Percentiles rank a stretch among this genome's conserved stretches.
Evolutionary conservation across 2,329 filamentous ascomycete species (phyloP).

Genomic region (Ophiostoma sp.): DNA sequence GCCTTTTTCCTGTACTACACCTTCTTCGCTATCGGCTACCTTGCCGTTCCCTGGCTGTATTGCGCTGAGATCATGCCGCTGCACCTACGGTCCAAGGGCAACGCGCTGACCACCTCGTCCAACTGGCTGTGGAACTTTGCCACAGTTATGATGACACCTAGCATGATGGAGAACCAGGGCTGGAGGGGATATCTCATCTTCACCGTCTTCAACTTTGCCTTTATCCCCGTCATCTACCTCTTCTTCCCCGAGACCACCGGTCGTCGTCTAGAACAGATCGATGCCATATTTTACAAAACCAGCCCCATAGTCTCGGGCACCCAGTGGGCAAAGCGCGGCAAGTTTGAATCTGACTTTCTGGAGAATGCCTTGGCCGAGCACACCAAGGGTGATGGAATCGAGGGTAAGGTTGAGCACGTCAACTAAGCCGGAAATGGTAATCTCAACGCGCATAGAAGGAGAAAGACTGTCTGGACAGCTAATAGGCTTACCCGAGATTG

Average conservation of each 20-base stretch:
- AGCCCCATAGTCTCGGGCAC: constrained; percentile 16
- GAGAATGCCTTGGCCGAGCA: background rate
- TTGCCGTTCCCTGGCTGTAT: constrained; percentile 37
- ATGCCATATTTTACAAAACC: constrained; percentile 45
- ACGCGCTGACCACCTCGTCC: constrained; percentile 37
- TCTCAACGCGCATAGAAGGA: background rate
- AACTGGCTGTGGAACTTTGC: constrained; percentile 49
- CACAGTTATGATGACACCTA: constrained; percentile 41
- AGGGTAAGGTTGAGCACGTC: background rate
- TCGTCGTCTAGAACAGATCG: constrained; percentile 61
- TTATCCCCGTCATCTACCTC: constrained; percentile 45
- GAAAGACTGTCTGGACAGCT: background rate
- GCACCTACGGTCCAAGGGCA: constrained; percentile 20
- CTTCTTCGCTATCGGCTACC: constrained; percentile 44
- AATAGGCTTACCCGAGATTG: background rate
- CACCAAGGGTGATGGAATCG: background rate
- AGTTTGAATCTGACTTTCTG: background rate
- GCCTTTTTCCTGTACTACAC: constrained; percentile 24
- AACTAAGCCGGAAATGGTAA: background rate
- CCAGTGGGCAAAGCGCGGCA: constrained; percentile 6
- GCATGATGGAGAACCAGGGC: constrained; percentile 46
- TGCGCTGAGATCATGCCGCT: constrained; percentile 22
- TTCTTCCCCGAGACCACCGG: constrained; percentile 50
- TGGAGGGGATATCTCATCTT: constrained; percentile 49
- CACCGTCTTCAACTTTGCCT: constrained; percentile 19